Conservation (phyloP, 495 filamentous ascomycete genomes). For the Collariella sp. region DNA sequence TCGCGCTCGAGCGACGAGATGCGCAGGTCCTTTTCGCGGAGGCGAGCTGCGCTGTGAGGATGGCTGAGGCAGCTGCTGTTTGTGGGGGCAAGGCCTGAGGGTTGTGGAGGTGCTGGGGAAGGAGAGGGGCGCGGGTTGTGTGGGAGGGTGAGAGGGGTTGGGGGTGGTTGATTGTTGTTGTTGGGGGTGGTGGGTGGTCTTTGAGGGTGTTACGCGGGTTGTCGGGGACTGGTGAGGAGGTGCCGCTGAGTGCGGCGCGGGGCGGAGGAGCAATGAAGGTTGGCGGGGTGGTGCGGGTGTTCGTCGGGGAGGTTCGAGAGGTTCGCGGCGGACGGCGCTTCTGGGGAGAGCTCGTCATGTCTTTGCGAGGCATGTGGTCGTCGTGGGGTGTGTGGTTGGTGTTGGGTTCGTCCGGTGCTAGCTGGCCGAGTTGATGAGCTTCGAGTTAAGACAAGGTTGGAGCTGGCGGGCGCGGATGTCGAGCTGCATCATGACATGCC, state of each 20-base stretch:
- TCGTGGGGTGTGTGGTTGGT: neutral
- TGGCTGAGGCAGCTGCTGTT: constrained; percentile 9
- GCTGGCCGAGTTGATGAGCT: neutral
- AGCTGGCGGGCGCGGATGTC: neutral
- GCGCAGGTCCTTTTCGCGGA: constrained; percentile 31
- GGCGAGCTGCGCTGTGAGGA: constrained; percentile 22
- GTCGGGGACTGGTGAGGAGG: constrained; percentile 29
- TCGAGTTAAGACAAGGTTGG: neutral
- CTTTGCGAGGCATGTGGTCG: constrained; percentile 8
- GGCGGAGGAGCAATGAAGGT: constrained; percentile 34
- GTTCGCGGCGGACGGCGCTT: constrained; percentile 17
- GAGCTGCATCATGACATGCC: neutral
- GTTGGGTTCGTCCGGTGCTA: neutral
- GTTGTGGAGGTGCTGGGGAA: too few species aligned
- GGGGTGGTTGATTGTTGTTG: too few species aligned
- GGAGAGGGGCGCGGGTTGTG: too few species aligned
- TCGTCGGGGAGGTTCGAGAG: constrained; percentile 6
- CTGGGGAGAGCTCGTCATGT: constrained; percentile 16
- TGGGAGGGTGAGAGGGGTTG: too few species aligned
- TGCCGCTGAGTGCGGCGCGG: constrained; percentile 30
- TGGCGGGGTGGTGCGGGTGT: constrained; percentile 3
- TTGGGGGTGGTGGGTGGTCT: neutral
- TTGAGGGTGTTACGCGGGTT: constrained; percentile 10
- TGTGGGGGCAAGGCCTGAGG: neutral
- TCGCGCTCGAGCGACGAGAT: constrained; percentile 40